phyloP scores from a whole-genome alignment of 2,329 filamentous ascomycete genomes.

The Bipolaris bicolor region DNA sequence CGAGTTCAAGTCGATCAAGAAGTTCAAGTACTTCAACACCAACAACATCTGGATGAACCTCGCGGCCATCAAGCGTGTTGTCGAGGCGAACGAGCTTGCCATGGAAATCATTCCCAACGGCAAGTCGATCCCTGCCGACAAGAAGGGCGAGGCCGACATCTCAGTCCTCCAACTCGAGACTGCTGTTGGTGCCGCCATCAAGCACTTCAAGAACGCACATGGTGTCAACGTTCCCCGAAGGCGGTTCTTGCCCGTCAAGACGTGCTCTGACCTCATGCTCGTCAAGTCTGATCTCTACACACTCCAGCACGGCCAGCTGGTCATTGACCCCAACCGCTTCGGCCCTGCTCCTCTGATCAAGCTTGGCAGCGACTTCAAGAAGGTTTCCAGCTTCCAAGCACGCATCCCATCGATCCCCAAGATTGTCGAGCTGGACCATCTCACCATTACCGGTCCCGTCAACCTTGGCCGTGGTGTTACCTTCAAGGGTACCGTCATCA shows the following conservation, averaged over 20 bases:
- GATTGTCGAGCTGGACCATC: constrained; percentile 89
- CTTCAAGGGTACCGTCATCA: constrained; percentile 98
- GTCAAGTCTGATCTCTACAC: constrained; percentile 99
- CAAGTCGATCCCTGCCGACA: constrained; percentile 97
- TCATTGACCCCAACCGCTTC: constrained; percentile 96
- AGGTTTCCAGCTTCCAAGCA: constrained; percentile 96
- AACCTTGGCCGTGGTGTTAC: constrained; percentile 96
- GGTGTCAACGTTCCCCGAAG: constrained; percentile 98
- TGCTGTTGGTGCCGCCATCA: constrained; percentile 96
- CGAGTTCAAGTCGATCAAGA: constrained; percentile 99
- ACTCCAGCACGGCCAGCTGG: constrained; percentile 95
- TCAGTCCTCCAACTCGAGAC: constrained; percentile 99
- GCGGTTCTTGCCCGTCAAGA: constrained; percentile 99
- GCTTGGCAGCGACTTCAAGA: constrained; percentile 99
- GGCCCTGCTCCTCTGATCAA: constrained; percentile 98
- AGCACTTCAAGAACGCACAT: constrained; percentile 97
- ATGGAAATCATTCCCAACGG: constrained; percentile 99
- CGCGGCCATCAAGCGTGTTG: constrained; percentile 95
- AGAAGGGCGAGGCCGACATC: constrained; percentile 99
- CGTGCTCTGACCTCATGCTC: constrained; percentile 98
- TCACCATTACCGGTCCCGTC: constrained; percentile 96
- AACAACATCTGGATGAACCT: constrained; percentile 99
- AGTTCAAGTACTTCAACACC: constrained; percentile 99
- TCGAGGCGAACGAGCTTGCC: constrained; percentile 96
- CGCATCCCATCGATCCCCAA: constrained; percentile 86